phyloP scores from a whole-genome alignment of 75 land plant species.

The Cunninghamia lanceolata region DNA sequence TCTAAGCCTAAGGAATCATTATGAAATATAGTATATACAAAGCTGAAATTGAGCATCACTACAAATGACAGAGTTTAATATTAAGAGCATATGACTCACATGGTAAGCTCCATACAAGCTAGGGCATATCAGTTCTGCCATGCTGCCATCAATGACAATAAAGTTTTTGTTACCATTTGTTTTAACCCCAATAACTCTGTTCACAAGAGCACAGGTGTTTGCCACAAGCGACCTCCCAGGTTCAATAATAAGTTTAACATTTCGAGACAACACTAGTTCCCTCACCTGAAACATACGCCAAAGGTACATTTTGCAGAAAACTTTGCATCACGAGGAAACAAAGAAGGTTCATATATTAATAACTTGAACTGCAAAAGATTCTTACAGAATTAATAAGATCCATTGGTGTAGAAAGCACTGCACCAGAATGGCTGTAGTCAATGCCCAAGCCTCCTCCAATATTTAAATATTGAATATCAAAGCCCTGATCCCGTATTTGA shows the following conservation, averaged over 20 bases:
- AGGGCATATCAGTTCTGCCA: slow-evolving; percentile 97
- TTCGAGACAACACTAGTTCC: slow-evolving; percentile 65
- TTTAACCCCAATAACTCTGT: slow-evolving; percentile 88
- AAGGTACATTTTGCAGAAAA: not conserved
- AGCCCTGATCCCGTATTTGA: slow-evolving; percentile 74
- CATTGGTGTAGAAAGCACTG: slow-evolving; percentile 90
- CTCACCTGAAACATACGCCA: slow-evolving; percentile 53
- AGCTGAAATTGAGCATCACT: not conserved
- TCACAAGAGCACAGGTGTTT: slow-evolving; percentile 85
- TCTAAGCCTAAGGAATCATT: not conserved
- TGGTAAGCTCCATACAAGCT: slow-evolving; percentile 96
- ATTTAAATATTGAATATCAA: slow-evolving; percentile 81
- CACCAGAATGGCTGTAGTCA: slow-evolving; percentile 90
- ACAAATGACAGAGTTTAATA: too few species aligned
- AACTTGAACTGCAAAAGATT: not conserved
- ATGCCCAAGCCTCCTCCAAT: slow-evolving; percentile 98
- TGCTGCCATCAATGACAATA: slow-evolving; percentile 95
- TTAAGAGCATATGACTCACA: slow-evolving; percentile 26
- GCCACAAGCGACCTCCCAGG: slow-evolving; percentile 98
- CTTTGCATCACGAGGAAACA: not conserved
- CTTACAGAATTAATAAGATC: slow-evolving; percentile 91
- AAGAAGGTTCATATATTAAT: not conserved
- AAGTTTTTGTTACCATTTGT: slow-evolving; percentile 98
- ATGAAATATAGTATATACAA: not conserved
- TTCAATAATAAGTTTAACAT: slow-evolving; percentile 83